These are phyloP conservation scores for Pyrenopolyporus hunteri DNA, from an alignment of 495 filamentous ascomycete genomes.

Conservation along the genomic window DNA sequence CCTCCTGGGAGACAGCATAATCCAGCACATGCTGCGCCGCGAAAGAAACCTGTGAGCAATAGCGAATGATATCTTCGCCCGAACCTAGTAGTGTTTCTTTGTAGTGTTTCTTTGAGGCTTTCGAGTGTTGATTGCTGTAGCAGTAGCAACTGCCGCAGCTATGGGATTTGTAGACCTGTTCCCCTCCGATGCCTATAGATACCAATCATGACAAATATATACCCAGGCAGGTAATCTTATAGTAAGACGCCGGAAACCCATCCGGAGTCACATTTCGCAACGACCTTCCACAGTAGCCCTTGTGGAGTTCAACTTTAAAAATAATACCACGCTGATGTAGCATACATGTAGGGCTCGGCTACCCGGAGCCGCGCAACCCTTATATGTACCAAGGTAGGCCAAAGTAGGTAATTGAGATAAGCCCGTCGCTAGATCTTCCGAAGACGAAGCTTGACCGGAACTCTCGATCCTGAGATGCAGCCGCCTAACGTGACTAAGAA, in stretches of 20 bases:
- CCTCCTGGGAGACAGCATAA: background rate
- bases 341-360: background rate
- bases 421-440: conserved; percentile 20
- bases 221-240: conserved; percentile 21
- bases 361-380: conserved; percentile 6
- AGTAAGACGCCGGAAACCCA: conserved; percentile 33
- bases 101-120: no score
- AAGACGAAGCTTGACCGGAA: conserved; percentile 24
- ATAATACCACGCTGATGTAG: conserved; percentile 26
- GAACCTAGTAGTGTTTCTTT: no score
- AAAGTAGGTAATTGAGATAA: conserved; percentile 5
- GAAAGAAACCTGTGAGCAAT: background rate
- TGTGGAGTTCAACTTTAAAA: conserved; percentile 21
- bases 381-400: conserved; percentile 12
- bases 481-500: conserved; percentile 28
- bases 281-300: conserved; percentile 24
- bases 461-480: background rate
- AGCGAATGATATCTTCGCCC: background rate
- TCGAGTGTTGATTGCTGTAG: no score
- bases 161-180: no score
- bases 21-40: background rate
- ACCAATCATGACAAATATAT: conserved; percentile 36
- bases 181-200: no score
- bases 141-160: no score
- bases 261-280: conserved; percentile 38